phyloP scores from a whole-genome alignment of 2,329 filamentous ascomycete genomes.

The Penicillium griseofulvum region DNA sequence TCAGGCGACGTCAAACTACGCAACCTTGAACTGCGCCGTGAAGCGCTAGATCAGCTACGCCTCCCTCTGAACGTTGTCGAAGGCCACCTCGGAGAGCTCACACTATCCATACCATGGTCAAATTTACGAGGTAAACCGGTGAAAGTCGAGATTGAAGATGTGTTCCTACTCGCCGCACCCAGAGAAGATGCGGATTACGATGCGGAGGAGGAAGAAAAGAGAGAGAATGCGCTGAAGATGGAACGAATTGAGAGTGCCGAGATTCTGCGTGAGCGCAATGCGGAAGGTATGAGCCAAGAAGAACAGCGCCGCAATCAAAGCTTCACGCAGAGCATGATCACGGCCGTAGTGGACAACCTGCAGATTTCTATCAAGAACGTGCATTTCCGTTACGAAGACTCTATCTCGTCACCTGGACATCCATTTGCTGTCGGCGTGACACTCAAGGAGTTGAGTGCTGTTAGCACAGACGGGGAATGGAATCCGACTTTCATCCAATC shows the following conservation, averaged over 20 bases:
- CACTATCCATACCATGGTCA: conserved; percentile 93
- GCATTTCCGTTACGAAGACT: conserved; percentile 96
- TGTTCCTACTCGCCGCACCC: conserved; percentile 89
- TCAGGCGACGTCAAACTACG: conserved; percentile 94
- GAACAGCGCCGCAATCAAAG: conserved; percentile 98
- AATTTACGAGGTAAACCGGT: conserved; percentile 93
- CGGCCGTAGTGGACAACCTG: conserved; percentile 96
- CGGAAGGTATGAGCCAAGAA: conserved; percentile 90
- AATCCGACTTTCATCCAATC: conserved; percentile 93
- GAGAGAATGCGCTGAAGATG: conserved; percentile 92
- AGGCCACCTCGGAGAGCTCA: conserved; percentile 88
- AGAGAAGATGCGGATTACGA: conserved; percentile 95
- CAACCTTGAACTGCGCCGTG: conserved; percentile 85
- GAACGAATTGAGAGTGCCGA: conserved; percentile 97
- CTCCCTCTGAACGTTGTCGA: conserved; percentile 95
- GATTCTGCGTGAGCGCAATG: conserved; percentile 83
- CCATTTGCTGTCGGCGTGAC: conserved; percentile 92
- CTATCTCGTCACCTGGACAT: conserved; percentile 89
- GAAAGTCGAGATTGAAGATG: conserved; percentile 93
- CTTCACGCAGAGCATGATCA: conserved; percentile 91
- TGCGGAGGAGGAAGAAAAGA: conserved; percentile 82
- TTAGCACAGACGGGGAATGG: conserved; percentile 95
- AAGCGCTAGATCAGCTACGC: conserved; percentile 95
- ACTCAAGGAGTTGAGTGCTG: conserved; percentile 91
- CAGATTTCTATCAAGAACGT: conserved; percentile 98